Percentiles rank a stretch among this genome's conserved stretches.
These are phyloP conservation scores for Sarcodon sp. DNA, from an alignment of 768 basidiomycete genomes.

Conservation along the genomic window DNA sequence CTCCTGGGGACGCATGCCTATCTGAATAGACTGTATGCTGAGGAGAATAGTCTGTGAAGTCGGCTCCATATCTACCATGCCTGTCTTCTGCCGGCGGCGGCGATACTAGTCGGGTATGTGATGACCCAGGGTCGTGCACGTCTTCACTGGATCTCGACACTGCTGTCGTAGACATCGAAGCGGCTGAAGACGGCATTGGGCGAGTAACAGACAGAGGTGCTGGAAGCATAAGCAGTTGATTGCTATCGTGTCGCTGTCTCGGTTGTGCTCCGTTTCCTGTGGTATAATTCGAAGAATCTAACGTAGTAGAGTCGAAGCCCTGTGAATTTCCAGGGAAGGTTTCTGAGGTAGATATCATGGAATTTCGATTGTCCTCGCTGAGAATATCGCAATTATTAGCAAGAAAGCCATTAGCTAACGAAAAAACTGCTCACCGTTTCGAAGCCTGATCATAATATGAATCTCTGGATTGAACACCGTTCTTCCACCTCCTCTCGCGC, in stretches of 20 bases:
- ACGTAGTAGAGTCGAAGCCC: constrained; percentile 43
- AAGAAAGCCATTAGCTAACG: constrained; percentile 7
- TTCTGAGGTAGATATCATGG: constrained; percentile 68
- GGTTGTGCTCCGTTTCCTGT: constrained; percentile 12
- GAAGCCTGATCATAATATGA: constrained; percentile 48
- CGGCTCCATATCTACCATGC: constrained; percentile 11
- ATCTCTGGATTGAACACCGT: constrained; percentile 72
- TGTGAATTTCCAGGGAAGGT: constrained; percentile 43
- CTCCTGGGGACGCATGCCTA: constrained; percentile 8
- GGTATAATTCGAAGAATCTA: constrained; percentile 39
- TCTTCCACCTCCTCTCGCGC: constrained; percentile 89
- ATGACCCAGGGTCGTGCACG: constrained; percentile 22
- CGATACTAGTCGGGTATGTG: constrained; percentile 30
- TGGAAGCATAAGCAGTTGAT: constrained; percentile 59
- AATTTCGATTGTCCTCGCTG: constrained; percentile 29
- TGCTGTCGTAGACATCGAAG: constrained; percentile 27
- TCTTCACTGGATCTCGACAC: constrained; percentile 33
- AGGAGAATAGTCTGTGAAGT: background rate
- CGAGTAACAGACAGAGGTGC: constrained; percentile 58
- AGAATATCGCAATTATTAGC: constrained; percentile 5
- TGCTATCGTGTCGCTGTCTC: constrained; percentile 57
- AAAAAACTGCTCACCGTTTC: constrained; percentile 39
- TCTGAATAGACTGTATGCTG: background rate
- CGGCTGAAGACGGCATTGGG: constrained; percentile 25
- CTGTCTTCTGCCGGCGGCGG: constrained; percentile 18